Evolutionary conservation across 257 asterid species (phyloP), one percentile per base, ranked within the genome.

Genomic region (Plantago ovata): DNA sequence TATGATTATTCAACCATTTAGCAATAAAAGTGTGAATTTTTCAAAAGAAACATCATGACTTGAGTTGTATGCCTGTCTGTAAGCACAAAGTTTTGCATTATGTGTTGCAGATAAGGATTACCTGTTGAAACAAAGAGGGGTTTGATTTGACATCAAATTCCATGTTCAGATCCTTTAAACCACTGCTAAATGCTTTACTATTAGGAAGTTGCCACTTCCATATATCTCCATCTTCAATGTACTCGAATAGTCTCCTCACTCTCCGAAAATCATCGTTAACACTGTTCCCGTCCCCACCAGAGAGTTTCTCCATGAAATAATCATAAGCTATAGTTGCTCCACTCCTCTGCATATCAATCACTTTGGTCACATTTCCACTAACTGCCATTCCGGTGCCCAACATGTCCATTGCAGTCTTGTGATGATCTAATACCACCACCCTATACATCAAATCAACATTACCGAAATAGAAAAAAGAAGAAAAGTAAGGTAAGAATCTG

Each of bases 321-420:
- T 90, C 96, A 77, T 69, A 79, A 65, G 96, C 87, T 61, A 90
- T 84, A 64, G 98, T 87, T 57, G 98, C 98, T 40, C 89, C 98
- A 77, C 96, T 90, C 72, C 95, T 84, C 63, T 78, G 76, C 84
- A 87, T 81, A 70, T 90, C 98, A 6, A 90, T 81, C 64, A 82
- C 81, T 75, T 78, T 84, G 41, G 58, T 64, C 74, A 84, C 80
- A 63, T 87, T 87, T 44, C 81, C 91, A 70, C 75, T 69, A 41
- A 66, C 52, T 43, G 75, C 61, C 59, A 51, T 60, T 61, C 81
- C 89, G 6, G 77, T 64, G 20, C 84, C 84, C 72, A 84, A 73
- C 67, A 68, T 72, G 68, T 87, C 92, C 4, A 78, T 77, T 18
- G 98, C 95, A 68, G 96, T 90, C 67, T 84, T 90, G 81, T 90